Evolutionary conservation across 2,329 filamentous ascomycete species (phyloP), one percentile per base, ranked within the genome.

Genomic region (Alternaria gansuensis): DNA sequence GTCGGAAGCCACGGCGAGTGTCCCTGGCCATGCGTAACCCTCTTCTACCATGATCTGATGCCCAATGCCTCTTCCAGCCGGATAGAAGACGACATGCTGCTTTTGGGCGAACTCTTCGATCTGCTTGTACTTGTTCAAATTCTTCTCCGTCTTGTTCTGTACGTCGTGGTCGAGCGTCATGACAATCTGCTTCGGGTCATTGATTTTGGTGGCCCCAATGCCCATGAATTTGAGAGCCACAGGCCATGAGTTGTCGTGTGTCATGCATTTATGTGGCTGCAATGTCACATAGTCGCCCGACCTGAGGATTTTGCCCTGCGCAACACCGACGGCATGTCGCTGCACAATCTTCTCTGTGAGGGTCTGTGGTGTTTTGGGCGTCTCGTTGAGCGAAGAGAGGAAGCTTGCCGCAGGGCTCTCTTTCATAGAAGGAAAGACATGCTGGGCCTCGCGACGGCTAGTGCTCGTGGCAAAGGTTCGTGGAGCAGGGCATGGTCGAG

Each of bases 301-400:
- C 69, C 84, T 85, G 70, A 97, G 90, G 57, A 84, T 82, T 80
- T 97, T 96, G 59, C 88, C 91, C 10, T 86, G 77, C 1, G 90
- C 79, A 1, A 97, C 84, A 9, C 88, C 91, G n/a, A 93, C 83
- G 0, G 92, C 85, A 77, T 96, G 89, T 14, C 84, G 80, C 76
- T 97, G 93, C 0, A 97, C 89, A 59, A 97, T 97, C 82, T 97
- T 97, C 77, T 97, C 93, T 3, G 91, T 95, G 51, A 97, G 79
- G 3, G 91, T 97, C 78, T 97, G 93, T 0, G 91, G 85, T 2
- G 79, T 77, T 17, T 77, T 74, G 28, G 81, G 68, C 36, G 72
- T 75, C 17, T 77, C 72, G 45, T 76, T 85, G 33, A 91, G 88
- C 39, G 90, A 87, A 64, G 96, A 87, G 62, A 97, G 85, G 59